Base-by-base conservation (phyloP, 2,329 filamentous ascomycete genomes). In the Botryosphaeria agaves region DNA sequence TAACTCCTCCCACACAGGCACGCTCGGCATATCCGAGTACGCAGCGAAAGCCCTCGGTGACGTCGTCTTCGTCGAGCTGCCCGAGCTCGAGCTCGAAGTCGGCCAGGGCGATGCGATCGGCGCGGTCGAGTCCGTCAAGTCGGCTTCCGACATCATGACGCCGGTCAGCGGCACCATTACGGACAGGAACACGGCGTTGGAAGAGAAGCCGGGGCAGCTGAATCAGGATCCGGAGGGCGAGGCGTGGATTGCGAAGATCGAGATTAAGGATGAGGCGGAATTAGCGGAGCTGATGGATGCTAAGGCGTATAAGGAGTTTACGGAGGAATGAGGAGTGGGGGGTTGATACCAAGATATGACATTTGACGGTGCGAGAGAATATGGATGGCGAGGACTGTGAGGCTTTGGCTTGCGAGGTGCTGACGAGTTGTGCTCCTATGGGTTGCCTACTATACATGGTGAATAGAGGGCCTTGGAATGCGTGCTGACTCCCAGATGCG, bases 101-200 rank as follows among this genome's bases (percentile, higher is more conserved):
- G 57, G 59, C 34, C 69, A 74, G 34, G 84, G 84, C 46, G 87
- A 95, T 50, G 67, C 78, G 40, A 79, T 95, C 43, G 89, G 89
- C 42, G 84, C 87, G 36, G 87, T 98, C 44, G 89, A 98, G 64
- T 94, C 84, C 3, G 89, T 98, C 56, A 98, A 98, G 68, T 89
- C 79, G 38, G 89, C 89, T n/a, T 87, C 82, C 39, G 89, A 98
- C 54, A 93, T 98, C 64, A 78, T 93, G 61, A 76, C 83, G 9
- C 89, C 89, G 12, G 69, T 94, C 41, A 61, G 67, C 31, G 87
- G 87, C 49, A 78, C 62, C 42, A 72, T 98, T 36, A 66, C 71
- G 21, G 70, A 77, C 47, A 65, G 75, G 46, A 98, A 98, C 62
- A 48, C 50, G 7, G 49, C 63, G 36, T 68, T 98, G 37, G 80